phyloP scores from a whole-genome alignment of 2,329 filamentous ascomycete species.

The Beauveria scarabaeidicola region DNA sequence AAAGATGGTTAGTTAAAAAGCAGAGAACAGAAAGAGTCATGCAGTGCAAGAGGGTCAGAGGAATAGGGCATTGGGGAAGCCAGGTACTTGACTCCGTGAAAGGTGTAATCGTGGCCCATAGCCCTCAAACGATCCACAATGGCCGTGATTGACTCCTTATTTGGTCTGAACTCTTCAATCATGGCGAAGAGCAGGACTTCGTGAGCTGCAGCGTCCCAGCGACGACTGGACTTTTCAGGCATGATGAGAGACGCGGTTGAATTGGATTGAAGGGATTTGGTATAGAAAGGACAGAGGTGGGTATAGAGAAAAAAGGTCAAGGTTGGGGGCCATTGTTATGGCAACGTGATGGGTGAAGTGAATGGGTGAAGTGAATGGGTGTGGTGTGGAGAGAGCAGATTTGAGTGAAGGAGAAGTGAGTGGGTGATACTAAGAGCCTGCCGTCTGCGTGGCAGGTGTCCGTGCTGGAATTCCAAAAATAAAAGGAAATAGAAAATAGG shows the following conservation, averaged over 20 bases:
- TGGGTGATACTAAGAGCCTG: not conserved
- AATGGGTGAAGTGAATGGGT: not conserved
- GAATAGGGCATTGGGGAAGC: not conserved
- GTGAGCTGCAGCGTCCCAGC: constrained; percentile 30
- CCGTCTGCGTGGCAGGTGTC: no score
- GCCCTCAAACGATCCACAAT: constrained; percentile 24
- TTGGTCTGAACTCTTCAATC: constrained; percentile 28
- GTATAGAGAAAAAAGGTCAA: no score
- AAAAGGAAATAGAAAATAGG: not conserved
- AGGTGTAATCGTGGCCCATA: constrained; percentile 31
- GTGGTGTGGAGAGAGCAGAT: not conserved
- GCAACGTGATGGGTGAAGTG: not conserved
- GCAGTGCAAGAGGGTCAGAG: not conserved
- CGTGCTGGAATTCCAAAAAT: not conserved
- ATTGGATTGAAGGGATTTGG: not conserved
- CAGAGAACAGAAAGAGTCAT: not conserved
- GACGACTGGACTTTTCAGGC: constrained; percentile 18
- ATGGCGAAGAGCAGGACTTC: constrained; percentile 30
- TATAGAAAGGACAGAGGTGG: no score
- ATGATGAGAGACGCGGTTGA: constrained; percentile 5
- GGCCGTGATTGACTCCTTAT: constrained; percentile 22
- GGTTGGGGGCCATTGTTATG: no score
- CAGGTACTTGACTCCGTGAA: constrained; percentile 32
- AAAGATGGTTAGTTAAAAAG: not conserved
- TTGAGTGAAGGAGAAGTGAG: not conserved